Percentiles rank a stretch among this genome's conserved stretches.
Evolutionary conservation across 2,329 filamentous ascomycete species (phyloP).

Genomic region (Claviceps sp.): DNA sequence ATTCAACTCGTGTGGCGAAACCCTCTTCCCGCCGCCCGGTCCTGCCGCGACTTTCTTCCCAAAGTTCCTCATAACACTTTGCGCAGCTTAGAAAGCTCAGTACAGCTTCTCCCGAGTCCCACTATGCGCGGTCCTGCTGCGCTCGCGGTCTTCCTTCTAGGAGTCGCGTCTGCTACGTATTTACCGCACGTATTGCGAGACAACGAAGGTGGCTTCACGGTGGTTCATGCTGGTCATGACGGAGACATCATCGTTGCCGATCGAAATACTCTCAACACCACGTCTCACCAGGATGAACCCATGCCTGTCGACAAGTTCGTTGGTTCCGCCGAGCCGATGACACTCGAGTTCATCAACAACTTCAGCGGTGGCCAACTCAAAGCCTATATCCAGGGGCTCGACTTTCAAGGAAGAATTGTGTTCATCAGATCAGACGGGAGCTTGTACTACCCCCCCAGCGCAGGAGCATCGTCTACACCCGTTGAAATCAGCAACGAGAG

Average conservation of each 20-base stretch:
- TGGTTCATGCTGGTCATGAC: constrained; percentile 17
- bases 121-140: constrained; percentile 1
- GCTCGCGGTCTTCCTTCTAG: constrained; percentile 11
- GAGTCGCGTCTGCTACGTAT: constrained; percentile 9
- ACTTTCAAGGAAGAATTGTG: constrained; percentile 25
- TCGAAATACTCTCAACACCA: constrained; percentile 27
- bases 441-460: constrained; percentile 27
- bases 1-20: background rate
- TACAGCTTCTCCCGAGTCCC: background rate
- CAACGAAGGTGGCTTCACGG: constrained; percentile 15
- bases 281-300: constrained; percentile 12
- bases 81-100: background rate
- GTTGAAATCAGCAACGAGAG: constrained; percentile 21
- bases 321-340: constrained; percentile 8
- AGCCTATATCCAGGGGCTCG: constrained; percentile 32
- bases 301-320: constrained; percentile 1
- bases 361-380: constrained; percentile 24
- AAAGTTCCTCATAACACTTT: background rate
- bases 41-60: background rate
- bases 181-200: background rate
- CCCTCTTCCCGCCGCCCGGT: background rate
- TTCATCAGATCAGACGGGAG: constrained; percentile 28
- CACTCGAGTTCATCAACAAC: constrained; percentile 29
- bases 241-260: constrained; percentile 22
- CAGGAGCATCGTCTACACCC: constrained; percentile 21